Conservation (phyloP, 495 filamentous ascomycete genomes). For the Penicillium waksmanii region DNA sequence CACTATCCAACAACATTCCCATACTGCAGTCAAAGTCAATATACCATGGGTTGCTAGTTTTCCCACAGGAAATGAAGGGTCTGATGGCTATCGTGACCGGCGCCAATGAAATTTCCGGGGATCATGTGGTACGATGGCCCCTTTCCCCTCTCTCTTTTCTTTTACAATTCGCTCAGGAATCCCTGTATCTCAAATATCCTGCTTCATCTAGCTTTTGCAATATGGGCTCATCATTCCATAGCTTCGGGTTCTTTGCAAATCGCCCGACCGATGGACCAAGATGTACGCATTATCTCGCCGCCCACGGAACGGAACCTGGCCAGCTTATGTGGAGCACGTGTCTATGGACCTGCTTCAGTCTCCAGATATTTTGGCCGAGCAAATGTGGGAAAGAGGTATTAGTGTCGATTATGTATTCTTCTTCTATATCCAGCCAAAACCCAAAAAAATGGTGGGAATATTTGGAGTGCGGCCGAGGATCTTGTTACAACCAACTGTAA, state of each 20-base stretch:
- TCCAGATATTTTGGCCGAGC: slow-evolving; percentile 41
- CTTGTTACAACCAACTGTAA: slow-evolving; percentile 46
- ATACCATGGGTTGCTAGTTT: slow-evolving; percentile 46
- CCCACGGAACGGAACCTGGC: slow-evolving; percentile 36
- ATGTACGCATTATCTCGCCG: slow-evolving; percentile 52
- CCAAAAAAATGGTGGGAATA: slow-evolving; percentile 36
- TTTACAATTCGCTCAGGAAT: not conserved
- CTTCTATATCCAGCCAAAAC: slow-evolving; percentile 55
- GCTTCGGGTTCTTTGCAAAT: slow-evolving; percentile 45
- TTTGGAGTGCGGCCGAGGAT: slow-evolving; percentile 52
- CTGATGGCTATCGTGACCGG: slow-evolving; percentile 58
- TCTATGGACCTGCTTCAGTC: slow-evolving; percentile 50
- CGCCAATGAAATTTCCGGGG: slow-evolving; percentile 55
- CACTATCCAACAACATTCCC: not conserved
- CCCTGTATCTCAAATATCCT: not conserved
- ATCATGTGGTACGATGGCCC: slow-evolving; percentile 19
- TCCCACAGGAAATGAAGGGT: slow-evolving; percentile 35
- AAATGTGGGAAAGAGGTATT: slow-evolving; percentile 37
- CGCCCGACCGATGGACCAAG: slow-evolving; percentile 53
- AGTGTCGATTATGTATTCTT: slow-evolving; percentile 58
- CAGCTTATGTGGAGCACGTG: slow-evolving; percentile 47
- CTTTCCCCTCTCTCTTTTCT: no score
- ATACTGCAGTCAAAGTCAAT: slow-evolving; percentile 20
- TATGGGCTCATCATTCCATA: slow-evolving; percentile 22
- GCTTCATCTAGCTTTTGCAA: not conserved